Base-by-base conservation (phyloP, 371 early-diverging fungal species). In the Capillidium heterosporum region DNA sequence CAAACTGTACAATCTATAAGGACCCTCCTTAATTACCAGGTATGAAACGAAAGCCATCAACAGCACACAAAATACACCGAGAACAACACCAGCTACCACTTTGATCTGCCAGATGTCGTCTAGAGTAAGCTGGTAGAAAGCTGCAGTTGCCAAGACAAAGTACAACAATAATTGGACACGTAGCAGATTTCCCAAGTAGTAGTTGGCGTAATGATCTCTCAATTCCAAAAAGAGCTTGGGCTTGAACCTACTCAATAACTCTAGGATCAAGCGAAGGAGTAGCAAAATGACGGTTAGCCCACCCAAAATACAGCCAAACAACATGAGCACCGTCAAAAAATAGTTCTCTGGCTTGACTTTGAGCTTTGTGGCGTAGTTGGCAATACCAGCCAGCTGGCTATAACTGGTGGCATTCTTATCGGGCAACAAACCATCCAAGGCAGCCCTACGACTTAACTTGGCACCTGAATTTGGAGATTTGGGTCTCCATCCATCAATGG, bases 121-220 rank as follows among this genome's bases (percentile, higher is more conserved):
- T 7, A 64, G 50, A 21, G 67, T 67, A 23, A 67, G 49, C 27
- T 67, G 67, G 21, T 55, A 65, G n/a, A 64, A 63, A 1, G 67
- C 67, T 58, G 63, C 53, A 0, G 65, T 65, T 27, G 62, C 63
- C 11, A 67, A 56, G 0, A 61, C 61, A 48, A 63, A 65, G 31
- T 61, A 67, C 0, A 59, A 60, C 13, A 67, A 46, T 23, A 67
- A 48, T 7, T 59, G 41, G 1, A 65, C 61, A 0, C 65, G 61
- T 21, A 63, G 57, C 52, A 64, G 47, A 26, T 51, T 60, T 5
- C 67, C 67, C 0, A 57, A 44, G 42, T 65, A 67, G 53, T 67
- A 61, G 26, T 58, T 47, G 11, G 52, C 44, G 43, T 61, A 67
- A 15, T 65, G 53, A 2, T 61, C 55, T 1, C 67, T 60, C 0